Evolutionary conservation across 116 monocot genomes (phyloP), one percentile per base, ranked within the genome.

Genomic region (Phalaenopsis hybrid): DNA sequence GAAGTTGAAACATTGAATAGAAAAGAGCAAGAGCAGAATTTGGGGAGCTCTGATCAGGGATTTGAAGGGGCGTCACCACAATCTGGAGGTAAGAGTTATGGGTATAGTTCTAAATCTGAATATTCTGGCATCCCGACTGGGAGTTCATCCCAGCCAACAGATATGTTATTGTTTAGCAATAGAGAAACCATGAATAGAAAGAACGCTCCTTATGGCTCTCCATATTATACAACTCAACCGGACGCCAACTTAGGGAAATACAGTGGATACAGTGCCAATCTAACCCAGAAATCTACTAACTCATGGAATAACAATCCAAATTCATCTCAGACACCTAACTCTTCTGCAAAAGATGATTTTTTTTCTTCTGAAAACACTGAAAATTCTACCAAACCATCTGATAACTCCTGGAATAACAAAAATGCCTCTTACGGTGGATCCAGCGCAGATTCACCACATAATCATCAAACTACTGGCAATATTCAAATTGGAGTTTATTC

Each of bases 401-500:
- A 52, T 63, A 70, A 37, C 11, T 70, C 12, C 12, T 34, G 70
- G 33, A 70, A 70, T 28, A 72, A 72, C 34, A 72, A 34, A 28
- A 37, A 72, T 72, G 1, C 2, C 9, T 72, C 28, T 33, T 0
- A 72, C 13, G 72, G 33, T 70, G 33, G 20, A 10, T 33, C 33
- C 6, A 34, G 8, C 11, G 10, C 69, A 33, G 2, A 31, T 70
- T 74, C 44, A 44, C 17, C 80, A 50, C 74, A 50, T 20, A 44
- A 25, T 52, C 31, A 15, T 12, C 77, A 79, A 74, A 85, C 17
- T 78, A 25, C 57, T 7, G 67, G 77, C 45, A 85, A 88, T 23
- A 78, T 75, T 48, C 84, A 81, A 78, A 87, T 84, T 37, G 21
- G 79, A 7, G 78, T 80, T 1, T 87, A 82, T 78, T 46, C 89